Percentiles rank a stretch among this genome's conserved stretches.
Conservation (phyloP, 1,284 basidiomycete species). For the Afroboletus lepidellus region DNA sequence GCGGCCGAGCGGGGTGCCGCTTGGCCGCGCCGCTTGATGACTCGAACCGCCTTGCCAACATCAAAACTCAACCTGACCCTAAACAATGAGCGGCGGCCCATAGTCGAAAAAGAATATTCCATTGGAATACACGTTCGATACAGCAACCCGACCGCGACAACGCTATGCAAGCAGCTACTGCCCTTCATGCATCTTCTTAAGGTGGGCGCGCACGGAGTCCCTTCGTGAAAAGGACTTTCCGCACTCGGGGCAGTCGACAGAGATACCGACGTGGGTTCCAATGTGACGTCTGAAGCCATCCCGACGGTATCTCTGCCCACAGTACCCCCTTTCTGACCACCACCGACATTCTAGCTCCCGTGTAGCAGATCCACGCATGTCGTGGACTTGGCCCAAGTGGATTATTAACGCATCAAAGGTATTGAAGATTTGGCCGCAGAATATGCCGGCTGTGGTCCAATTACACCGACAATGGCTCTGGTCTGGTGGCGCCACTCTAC, state of each 20-base stretch:
- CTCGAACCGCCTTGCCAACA: no score
- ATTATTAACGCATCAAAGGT: slow-evolving; percentile 6
- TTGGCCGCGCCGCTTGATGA: no score
- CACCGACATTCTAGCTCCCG: slow-evolving; percentile 4
- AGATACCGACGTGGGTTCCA: background rate
- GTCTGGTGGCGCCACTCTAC: background rate
- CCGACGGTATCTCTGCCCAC: background rate
- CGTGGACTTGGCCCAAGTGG: slow-evolving; percentile 2
- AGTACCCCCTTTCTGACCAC: background rate
- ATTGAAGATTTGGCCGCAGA: background rate
- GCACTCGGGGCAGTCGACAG: slow-evolving; percentile 1
- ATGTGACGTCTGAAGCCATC: slow-evolving; percentile 8
- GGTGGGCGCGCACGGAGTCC: slow-evolving; percentile 9
- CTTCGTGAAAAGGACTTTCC: slow-evolving; percentile 9
- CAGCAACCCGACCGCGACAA: background rate
- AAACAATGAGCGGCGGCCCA: no score
- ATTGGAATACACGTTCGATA: background rate
- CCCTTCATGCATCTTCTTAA: background rate
- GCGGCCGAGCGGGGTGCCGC: no score
- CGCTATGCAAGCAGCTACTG: background rate
- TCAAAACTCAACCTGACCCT: no score
- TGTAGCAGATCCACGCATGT: background rate
- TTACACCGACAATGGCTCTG: background rate
- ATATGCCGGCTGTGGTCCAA: background rate
- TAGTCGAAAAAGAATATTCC: background rate